phyloP scores from a whole-genome alignment of 2,329 filamentous ascomycete genomes.

The Huntiella omanensis region DNA sequence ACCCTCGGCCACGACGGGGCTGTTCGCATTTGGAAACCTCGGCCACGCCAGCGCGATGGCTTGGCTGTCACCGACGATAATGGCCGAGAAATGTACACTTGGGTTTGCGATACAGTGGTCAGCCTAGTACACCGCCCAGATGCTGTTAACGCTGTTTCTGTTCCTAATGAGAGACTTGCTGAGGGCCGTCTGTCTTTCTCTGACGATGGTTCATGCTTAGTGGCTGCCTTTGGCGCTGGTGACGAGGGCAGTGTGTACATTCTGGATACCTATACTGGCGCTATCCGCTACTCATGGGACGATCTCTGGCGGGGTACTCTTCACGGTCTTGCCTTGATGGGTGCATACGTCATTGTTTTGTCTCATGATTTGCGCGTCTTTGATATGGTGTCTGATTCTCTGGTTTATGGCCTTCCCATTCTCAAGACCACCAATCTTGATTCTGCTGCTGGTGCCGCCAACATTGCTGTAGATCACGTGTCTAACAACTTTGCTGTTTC shows the following conservation, averaged over 20 bases:
- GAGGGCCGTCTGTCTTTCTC: slow-evolving; percentile 60
- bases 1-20: slow-evolving; percentile 67
- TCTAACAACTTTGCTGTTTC: slow-evolving; percentile 49
- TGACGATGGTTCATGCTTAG: slow-evolving; percentile 68
- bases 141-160: slow-evolving; percentile 16
- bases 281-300: slow-evolving; percentile 45
- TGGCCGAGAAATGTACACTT: slow-evolving; percentile 46
- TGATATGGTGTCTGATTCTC: slow-evolving; percentile 63
- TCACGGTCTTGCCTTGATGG: slow-evolving; percentile 51
- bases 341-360: slow-evolving; percentile 55
- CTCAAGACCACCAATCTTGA: slow-evolving; percentile 27
- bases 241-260: slow-evolving; percentile 50
- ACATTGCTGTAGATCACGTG: slow-evolving; percentile 51
- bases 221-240: slow-evolving; percentile 38
- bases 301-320: slow-evolving; percentile 48
- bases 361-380: slow-evolving; percentile 60
- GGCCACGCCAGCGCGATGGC: slow-evolving; percentile 48
- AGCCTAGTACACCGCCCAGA: slow-evolving; percentile 25
- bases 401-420: slow-evolving; percentile 40
- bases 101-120: slow-evolving; percentile 49
- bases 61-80: slow-evolving; percentile 39
- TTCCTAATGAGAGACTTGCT: slow-evolving; percentile 16
- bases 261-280: slow-evolving; percentile 53
- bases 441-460: slow-evolving; percentile 29
- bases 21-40: slow-evolving; percentile 67